Evolutionary conservation across 306 rosid species (phyloP), one percentile per base, ranked within the genome.

Genomic region (Herpetospermum pedunculosum): DNA sequence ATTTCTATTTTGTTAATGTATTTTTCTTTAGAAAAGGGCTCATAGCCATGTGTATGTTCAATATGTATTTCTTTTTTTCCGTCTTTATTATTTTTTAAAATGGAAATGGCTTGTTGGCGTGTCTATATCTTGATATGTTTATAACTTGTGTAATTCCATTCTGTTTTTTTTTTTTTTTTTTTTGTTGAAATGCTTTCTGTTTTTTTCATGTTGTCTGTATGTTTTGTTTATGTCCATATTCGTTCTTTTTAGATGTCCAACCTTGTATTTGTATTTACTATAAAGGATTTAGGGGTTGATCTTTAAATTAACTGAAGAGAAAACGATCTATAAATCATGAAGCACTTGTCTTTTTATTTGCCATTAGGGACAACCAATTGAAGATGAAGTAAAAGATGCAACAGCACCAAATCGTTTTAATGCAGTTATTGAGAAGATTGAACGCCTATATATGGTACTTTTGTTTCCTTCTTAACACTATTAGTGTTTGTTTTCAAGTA

Each of bases 391-490:
- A 77, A 84, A 81, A 2, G 97, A 94, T 73, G 85, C 83, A 73
- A 72, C 92, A 72, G 90, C 80, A 43, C 88, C 96, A n/a, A 80
- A 87, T 84, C 97, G 99, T 28, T 94, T 91, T 80, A 94, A 91
- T 88, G 99, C 97, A 75, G 97, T 94, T 43, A 91, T 91, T 64
- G 97, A 89, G 92, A 94, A 94, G 90, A 94, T 94, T 59, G 99
- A 94, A 75, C 91, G 97, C 54, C 96, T 94, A 73, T 94, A 94
- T 75, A 89, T 84, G 97, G 99, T 91, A 84, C 72, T 25, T 44
- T 70, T 37, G 18, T 47, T 21, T 1, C 12, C 15, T 72, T 70
- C 4, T 43, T 21, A 23, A 50, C 35, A 54, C 14, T 63, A 57
- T 55, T 43, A 35, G 1, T 55, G 73, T 35, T 26, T 78, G 59